Evolutionary conservation across 2,329 filamentous ascomycete genomes (phyloP).

Genomic region (Ophiosphaerella korrae): DNA sequence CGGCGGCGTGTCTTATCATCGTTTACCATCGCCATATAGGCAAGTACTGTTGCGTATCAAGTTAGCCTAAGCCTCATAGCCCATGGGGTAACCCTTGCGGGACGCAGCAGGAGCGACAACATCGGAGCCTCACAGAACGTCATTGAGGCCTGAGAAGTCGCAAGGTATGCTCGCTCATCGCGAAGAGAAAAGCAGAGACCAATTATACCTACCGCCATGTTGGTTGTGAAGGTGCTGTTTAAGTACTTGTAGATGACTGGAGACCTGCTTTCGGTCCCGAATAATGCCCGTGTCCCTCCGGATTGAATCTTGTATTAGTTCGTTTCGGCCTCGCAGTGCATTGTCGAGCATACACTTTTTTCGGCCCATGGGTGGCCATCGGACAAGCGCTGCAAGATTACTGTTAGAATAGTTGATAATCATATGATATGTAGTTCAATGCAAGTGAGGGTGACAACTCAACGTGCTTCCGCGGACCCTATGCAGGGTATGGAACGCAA

Average conservation of each 20-base stretch:
- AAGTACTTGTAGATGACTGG: conserved; percentile 67
- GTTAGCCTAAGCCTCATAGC: conserved; percentile 27
- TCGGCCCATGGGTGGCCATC: conserved; percentile 63
- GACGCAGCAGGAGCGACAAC: neutral
- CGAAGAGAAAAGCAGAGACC: neutral
- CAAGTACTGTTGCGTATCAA: conserved; percentile 41
- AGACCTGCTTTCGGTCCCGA: conserved; percentile 64
- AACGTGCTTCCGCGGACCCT: too few species aligned
- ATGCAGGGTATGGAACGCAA: too few species aligned
- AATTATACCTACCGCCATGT: conserved; percentile 54
- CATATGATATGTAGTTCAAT: too few species aligned
- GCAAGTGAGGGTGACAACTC: neutral
- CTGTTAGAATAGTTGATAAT: conserved; percentile 1
- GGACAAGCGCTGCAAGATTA: conserved; percentile 43
- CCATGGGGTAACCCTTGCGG: conserved; percentile 14
- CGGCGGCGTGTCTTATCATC: conserved; percentile 29
- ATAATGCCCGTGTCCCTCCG: conserved; percentile 58
- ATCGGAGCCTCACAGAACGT: conserved; percentile 1
- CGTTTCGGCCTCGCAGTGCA: conserved; percentile 64
- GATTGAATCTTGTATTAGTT: conserved; percentile 65
- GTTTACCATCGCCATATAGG: conserved; percentile 48
- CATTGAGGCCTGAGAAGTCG: neutral
- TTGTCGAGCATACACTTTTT: conserved; percentile 56
- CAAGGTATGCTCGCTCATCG: neutral
- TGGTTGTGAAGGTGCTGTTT: conserved; percentile 61